Base-by-base conservation (phyloP, 331 rosid genomes). In the Acacia concinna region DNA sequence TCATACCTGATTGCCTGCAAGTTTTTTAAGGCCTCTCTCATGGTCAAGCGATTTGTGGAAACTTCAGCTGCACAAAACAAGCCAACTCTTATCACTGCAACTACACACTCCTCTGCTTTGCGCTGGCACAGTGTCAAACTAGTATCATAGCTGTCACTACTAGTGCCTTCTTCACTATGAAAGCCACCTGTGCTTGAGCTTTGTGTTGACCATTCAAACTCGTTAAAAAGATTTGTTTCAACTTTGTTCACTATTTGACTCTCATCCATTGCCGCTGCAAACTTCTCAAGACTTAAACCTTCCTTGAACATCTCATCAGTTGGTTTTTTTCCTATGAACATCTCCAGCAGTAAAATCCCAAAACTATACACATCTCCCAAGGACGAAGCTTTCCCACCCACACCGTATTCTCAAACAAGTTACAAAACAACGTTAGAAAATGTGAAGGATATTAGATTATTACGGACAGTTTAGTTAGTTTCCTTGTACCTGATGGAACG, bases 321-420 rank as follows among this genome's bases (percentile, higher is more conserved):
- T 69, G 90, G 90, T 41, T 25, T 88, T 75, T 81, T 83, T 9
- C 56, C 84, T 1, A 66, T 80, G 73, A 88, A 81, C 71, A 85
- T 71, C 84, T 86, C 86, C 46, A 88, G 67, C 13, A 86, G 37
- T 18, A 88, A 71, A 18, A 86, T 86, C 37, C 92, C 87, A 17
- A 76, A 90, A 41, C 90, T 81, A 38, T 83, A 86, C 30, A 80
- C 81, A 34, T 88, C 92, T 4, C 92, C 88, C 4, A 41, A 23
- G 8, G 46, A 81, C 20, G 92, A 88, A 47, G 85, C 81, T 76
- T 81, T 76, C 15, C 47, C 78, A 1, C 91, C 81, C 1, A 15
- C 0, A 18, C 84, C 89, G 32, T 90, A 88, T 84, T 85, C 90
- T 83, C 31, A 81, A 67, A 79, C 73, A 77, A 51, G 59, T 31